phyloP scores from a whole-genome alignment of 2,329 filamentous ascomycete genomes.

The Colletotrichum sp. region DNA sequence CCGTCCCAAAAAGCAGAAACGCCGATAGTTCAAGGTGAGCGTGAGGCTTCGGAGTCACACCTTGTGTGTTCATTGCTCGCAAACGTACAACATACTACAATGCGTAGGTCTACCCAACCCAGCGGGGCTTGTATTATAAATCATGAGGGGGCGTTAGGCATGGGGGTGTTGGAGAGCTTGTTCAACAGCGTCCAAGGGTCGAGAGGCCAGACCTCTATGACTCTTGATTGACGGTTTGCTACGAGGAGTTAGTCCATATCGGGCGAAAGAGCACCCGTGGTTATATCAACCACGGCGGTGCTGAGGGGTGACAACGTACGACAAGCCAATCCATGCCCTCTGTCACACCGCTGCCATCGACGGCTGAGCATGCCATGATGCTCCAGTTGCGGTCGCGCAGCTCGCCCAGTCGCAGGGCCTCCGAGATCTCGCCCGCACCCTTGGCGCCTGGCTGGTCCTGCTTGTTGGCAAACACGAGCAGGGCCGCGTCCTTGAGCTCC shows the following conservation, averaged over 20 bases:
- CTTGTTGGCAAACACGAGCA: slow-evolving; percentile 98
- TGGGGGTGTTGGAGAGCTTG: not conserved
- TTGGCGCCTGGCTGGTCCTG: slow-evolving; percentile 98
- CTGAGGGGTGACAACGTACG: slow-evolving; percentile 53
- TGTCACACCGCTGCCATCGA: slow-evolving; percentile 91
- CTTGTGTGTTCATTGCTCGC: not conserved
- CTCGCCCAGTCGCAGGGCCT: slow-evolving; percentile 88
- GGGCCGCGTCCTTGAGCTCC: slow-evolving; percentile 88
- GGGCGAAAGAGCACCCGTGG: not conserved
- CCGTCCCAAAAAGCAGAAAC: not conserved
- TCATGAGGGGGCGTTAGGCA: slow-evolving; percentile 15
- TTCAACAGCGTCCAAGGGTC: not conserved
- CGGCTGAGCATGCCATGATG: slow-evolving; percentile 96
- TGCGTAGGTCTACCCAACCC: slow-evolving; percentile 17
- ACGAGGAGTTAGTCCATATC: not conserved
- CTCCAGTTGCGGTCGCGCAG: slow-evolving; percentile 98
- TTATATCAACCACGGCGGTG: not conserved
- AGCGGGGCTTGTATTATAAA: slow-evolving; percentile 8
- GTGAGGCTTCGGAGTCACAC: not conserved
- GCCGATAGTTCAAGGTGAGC: not conserved
- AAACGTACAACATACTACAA: slow-evolving; percentile 7
- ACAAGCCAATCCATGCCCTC: slow-evolving; percentile 99
- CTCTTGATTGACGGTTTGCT: slow-evolving; percentile 31
- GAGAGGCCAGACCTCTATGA: slow-evolving; percentile 3
- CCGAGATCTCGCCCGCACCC: slow-evolving; percentile 94